Base-by-base conservation (phyloP, 495 filamentous ascomycete species). In the Apiosordaria backusii region DNA sequence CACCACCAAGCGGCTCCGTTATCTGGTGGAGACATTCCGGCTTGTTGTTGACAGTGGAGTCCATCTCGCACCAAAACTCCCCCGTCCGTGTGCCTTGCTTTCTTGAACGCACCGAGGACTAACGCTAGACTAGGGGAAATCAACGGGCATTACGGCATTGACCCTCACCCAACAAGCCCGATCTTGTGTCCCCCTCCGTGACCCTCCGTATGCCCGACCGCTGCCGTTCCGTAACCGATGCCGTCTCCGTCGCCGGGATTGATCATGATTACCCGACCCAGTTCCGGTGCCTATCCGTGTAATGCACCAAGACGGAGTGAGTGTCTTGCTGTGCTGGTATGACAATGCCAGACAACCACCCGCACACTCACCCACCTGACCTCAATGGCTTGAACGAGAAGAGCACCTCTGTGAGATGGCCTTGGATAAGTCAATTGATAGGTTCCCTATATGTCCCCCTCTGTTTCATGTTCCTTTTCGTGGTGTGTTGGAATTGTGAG, bases 1-100 rank as follows among this genome's bases (percentile, higher is more conserved):
- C 15, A 58, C 19, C 5, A 16, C 23, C 9, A 15, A 6, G 5
- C 57, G 18, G 18, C 52, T n/a, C n/a, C 52, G n/a, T 23, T 55
- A 45, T 45, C 35, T 24, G 24, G 57, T 60, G 57, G 57, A 60
- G 57, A 60, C 57, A 24, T 18, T 60, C 57, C 57, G 23, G 57
- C 18, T 60, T 29, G 57, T 26, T 26, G 57, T 60, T 29, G 22
- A 60, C 18, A 27, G 57, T 60, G 57, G 57, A 60, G 57, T 27
- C 21, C 22, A 24, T 25, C 53, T 6, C 9, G 1, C 19, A 7
- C 19, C 35, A n/a, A n/a, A n/a, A n/a, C n/a, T 15, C 35, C 35
- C 6, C 1, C 35, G 0, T 45, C 35, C 35, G 6, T 13, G 35
- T 45, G 35, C 35, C 35, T 45, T 45, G 9, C 35, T 45, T 35